Evolutionary conservation across 2,329 filamentous ascomycete genomes (phyloP).

Genomic region (Phoma herbarum): DNA sequence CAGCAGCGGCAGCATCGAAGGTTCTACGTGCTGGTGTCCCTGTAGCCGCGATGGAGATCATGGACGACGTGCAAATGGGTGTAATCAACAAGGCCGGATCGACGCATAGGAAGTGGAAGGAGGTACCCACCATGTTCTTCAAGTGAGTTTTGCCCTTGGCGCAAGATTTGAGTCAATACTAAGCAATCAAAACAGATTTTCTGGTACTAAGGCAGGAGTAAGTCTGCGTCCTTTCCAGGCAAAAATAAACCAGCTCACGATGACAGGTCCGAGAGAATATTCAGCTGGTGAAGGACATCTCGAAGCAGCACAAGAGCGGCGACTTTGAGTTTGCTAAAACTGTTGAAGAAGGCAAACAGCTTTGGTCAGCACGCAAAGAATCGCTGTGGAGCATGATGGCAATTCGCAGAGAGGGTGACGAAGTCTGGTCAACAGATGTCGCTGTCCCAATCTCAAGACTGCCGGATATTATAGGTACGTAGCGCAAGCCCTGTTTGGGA

Average conservation of each 20-base stretch:
- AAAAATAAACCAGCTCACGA: constrained; percentile 39
- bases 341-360: constrained; percentile 62
- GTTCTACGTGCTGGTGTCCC: constrained; percentile 80
- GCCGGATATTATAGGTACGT: constrained; percentile 68
- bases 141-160: constrained; percentile 61
- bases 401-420: constrained; percentile 62
- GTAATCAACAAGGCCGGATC: constrained; percentile 79
- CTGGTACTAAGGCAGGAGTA: constrained; percentile 75
- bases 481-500: constrained; percentile 1
- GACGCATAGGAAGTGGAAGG: constrained; percentile 76
- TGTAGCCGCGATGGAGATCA: constrained; percentile 81
- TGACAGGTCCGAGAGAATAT: constrained; percentile 76
- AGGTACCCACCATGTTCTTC: constrained; percentile 81
- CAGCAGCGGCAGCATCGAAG: constrained; percentile 75
- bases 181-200: constrained; percentile 60
- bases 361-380: constrained; percentile 70
- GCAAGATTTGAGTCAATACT: constrained; percentile 21
- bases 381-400: constrained; percentile 69
- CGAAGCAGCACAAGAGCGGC: constrained; percentile 65
- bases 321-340: constrained; percentile 65
- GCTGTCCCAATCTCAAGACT: constrained; percentile 68
- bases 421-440: constrained; percentile 70
- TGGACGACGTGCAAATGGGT: constrained; percentile 88
- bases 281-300: constrained; percentile 71
- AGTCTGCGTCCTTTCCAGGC: constrained; percentile 24